Percentiles rank a stretch among this genome's conserved stretches.
Conservation (phyloP, 768 basidiomycete genomes). For the Nidula microcarpa region DNA sequence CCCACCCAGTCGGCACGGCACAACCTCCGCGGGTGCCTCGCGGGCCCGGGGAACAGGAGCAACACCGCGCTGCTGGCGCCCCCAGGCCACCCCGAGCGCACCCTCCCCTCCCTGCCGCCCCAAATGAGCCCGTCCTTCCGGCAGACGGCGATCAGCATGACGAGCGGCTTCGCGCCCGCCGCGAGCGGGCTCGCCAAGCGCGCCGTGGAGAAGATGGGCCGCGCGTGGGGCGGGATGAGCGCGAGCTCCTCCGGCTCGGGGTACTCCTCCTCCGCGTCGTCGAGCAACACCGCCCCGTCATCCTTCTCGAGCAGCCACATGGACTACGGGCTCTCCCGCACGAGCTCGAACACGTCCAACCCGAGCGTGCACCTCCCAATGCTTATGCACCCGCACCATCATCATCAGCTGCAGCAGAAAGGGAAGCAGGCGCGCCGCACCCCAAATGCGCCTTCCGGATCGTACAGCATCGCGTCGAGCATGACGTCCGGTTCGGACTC, state of each 20-base stretch:
- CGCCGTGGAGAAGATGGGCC: constrained; percentile 75
- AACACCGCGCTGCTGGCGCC: constrained; percentile 11
- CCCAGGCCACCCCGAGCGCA: constrained; percentile 19
- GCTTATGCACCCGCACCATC: no score
- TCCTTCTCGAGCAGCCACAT: constrained; percentile 25
- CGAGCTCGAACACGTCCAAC: constrained; percentile 33
- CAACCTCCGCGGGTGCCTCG: not conserved
- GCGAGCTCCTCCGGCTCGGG: constrained; percentile 37
- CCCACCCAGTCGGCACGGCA: constrained; percentile 13
- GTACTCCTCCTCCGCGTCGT: constrained; percentile 45
- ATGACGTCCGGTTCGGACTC: constrained; percentile 39
- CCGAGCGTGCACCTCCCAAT: constrained; percentile 13
- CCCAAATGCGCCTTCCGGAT: constrained; percentile 58
- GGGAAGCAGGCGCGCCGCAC: constrained; percentile 42
- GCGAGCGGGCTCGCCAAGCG: constrained; percentile 67
- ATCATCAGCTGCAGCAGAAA: constrained; percentile 3
- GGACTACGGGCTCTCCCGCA: constrained; percentile 30
- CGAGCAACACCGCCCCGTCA: constrained; percentile 29
- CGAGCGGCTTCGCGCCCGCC: constrained; percentile 63
- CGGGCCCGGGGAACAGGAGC: constrained; percentile 9
- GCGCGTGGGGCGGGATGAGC: constrained; percentile 51
- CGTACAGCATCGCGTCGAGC: constrained; percentile 51
- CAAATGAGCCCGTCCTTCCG: constrained; percentile 29
- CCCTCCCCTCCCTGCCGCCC: constrained; percentile 11
- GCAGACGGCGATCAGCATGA: constrained; percentile 73